Base-by-base conservation (phyloP, 1,284 basidiomycete genomes). In the Mycena citricolor region DNA sequence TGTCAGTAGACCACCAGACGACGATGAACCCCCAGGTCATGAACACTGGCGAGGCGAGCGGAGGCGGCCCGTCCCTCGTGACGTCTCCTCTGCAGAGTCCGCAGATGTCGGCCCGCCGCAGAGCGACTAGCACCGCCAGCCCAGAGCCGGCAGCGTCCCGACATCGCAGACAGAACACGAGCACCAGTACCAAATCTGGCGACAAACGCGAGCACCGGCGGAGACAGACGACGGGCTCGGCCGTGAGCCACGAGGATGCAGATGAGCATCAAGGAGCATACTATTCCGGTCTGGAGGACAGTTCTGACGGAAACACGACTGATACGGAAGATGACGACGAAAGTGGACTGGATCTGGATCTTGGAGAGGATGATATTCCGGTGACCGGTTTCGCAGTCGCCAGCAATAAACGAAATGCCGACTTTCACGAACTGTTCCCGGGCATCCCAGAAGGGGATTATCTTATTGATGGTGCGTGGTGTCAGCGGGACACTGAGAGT, bases 301-400 rank as follows among this genome's bases (percentile, higher is more conserved):
- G 51, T 43, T 49, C 44, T 2, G n/a, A n/a, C n/a, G 55, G 40
- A 14, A 45, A 42, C 21, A 49, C 44, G 13, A 52, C 39, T 32
- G 47, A 48, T 40, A 51, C 42, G 5, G 38, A 29, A 20, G 60
- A 57, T 48, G 60, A 58, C 4, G 55, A 53, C 39, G 55, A 52
- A 31, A 59, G 53, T 30, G 54, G 43, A n/a, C 34, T 52, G 31
- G 77, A 77, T 54, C 59, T 86, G 51, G 74, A 81, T 57, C 56
- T 83, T 26, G 73, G 71, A 33, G 78, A 81, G 41, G 79, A 81
- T 44, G 83, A 86, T 55, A 87, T 89, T 8, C 86, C 86, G 1
- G 85, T 90, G 11, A 90, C 88, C 3, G 94, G 95, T 2, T 99
- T 98, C 63, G 95, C 97, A 0, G 94, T 99, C 10, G 95, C 95